A percentile compares a stretch with the other conserved stretches of the same genome.
Evolutionary conservation across 169 alveolate genomes (phyloP).

Genomic region (Plasmodium vinckei): DNA sequence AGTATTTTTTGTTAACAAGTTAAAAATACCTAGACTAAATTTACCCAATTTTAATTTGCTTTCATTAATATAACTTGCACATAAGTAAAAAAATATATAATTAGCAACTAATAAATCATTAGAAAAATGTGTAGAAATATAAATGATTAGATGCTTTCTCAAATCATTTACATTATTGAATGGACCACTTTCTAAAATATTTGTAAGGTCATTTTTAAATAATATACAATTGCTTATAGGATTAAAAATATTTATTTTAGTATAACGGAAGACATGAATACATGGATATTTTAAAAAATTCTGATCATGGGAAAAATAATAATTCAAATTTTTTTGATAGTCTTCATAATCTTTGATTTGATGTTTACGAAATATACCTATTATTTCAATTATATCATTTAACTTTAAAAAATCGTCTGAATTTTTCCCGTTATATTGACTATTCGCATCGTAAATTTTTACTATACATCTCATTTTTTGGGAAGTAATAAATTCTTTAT

Average conservation of each 20-base stretch:
- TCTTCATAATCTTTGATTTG: conserved; percentile 66
- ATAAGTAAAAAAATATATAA: conserved; percentile 65
- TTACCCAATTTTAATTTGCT: conserved; percentile 61
- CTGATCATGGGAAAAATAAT: conserved; percentile 69
- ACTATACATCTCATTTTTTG: conserved; percentile 35
- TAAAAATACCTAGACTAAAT: conserved; percentile 45
- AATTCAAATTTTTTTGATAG: conserved; percentile 46
- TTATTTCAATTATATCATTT: conserved; percentile 68
- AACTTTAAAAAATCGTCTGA: conserved; percentile 45
- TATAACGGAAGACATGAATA: conserved; percentile 64
- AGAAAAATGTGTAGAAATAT: conserved; percentile 36
- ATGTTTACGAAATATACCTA: conserved; percentile 69
- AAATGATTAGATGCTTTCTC: conserved; percentile 33
- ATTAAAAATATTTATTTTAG: conserved; percentile 53
- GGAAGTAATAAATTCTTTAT: neutral
- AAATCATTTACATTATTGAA: conserved; percentile 30
- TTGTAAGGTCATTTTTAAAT: conserved; percentile 43
- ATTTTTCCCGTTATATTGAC: conserved; percentile 71
- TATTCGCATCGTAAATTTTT: conserved; percentile 70
- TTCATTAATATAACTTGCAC: conserved; percentile 66
- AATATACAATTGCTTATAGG: conserved; percentile 64
- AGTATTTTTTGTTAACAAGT: conserved; percentile 1
- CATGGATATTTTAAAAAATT: conserved; percentile 66
- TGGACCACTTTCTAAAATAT: conserved; percentile 52
- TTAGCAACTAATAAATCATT: conserved; percentile 55